These are phyloP conservation scores for Orbilia ellipsospora DNA, from an alignment of 2,329 filamentous ascomycete species.

Conservation along the genomic window DNA sequence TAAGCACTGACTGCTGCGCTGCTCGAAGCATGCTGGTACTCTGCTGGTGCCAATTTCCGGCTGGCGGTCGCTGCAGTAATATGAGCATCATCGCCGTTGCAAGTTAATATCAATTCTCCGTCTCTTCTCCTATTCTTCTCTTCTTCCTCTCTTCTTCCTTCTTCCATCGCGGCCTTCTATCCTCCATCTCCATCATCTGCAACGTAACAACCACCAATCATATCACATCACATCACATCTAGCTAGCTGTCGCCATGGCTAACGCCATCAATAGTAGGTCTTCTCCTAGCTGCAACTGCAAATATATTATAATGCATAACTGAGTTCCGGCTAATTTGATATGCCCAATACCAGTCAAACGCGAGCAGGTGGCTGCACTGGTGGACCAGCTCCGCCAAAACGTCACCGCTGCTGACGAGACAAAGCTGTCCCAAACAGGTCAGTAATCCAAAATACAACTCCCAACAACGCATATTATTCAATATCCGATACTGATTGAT, in stretches of 20 bases:
- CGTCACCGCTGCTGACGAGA: not conserved
- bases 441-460: slow-evolving; percentile 7
- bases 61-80: slow-evolving; percentile 14
- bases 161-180: not conserved
- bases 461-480: not conserved
- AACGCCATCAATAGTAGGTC: slow-evolving; percentile 40
- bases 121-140: not conserved
- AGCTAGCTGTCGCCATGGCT: slow-evolving; percentile 16
- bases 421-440: slow-evolving; percentile 40
- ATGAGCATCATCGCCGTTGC: not conserved
- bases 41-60: slow-evolving; percentile 32
- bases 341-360: not conserved
- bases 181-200: not conserved
- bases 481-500: not conserved
- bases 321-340: not conserved
- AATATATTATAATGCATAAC: not conserved
- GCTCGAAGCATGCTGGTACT: too few relatives aligned
- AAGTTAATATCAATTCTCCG: not conserved
- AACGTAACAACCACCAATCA: not conserved
- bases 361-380: slow-evolving; percentile 23
- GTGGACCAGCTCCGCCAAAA: slow-evolving; percentile 44
- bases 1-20: too few relatives aligned
- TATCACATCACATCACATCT: not conserved
- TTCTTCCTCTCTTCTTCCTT: not conserved
- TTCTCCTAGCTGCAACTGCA: not conserved